These are phyloP conservation scores for Phalaenopsis aphrodite DNA, from an alignment of 106 monocot genomes.

Conservation along the genomic window DNA sequence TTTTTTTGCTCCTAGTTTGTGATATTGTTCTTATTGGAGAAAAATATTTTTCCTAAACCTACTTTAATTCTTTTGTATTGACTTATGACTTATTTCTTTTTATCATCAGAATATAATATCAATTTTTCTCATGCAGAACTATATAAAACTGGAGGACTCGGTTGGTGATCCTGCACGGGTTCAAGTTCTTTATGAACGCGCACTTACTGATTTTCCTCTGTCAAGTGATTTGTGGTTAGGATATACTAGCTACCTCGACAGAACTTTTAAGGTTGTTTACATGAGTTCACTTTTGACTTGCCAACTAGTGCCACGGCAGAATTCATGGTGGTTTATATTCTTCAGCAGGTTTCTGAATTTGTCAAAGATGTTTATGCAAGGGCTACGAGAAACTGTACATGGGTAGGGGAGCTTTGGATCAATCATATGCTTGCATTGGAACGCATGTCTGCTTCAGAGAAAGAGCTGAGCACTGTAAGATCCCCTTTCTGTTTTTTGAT, in stretches of 20 bases:
- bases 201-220: constrained; percentile 60
- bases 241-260: constrained; percentile 82
- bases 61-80: not conserved
- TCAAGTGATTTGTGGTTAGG: constrained; percentile 76
- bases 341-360: constrained; percentile 56
- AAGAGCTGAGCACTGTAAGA: constrained; percentile 63
- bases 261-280: constrained; percentile 65
- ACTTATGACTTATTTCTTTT: not conserved
- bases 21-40: not conserved
- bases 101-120: not conserved
- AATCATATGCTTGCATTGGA: constrained; percentile 73
- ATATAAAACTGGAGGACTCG: constrained; percentile 87
- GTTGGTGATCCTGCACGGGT: constrained; percentile 86
- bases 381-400: constrained; percentile 84
- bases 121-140: constrained; percentile 50
- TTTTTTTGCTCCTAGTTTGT: not conserved
- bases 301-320: not conserved
- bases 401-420: constrained; percentile 86
- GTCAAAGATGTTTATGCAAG: constrained; percentile 69
- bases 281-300: not conserved
- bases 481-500: not conserved
- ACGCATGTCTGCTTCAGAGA: constrained; percentile 61
- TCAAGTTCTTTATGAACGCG: constrained; percentile 87
- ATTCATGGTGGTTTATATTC: not conserved
- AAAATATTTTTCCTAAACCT: not conserved